Evolutionary conservation across 768 basidiomycete genomes (phyloP).

Genomic region (Amanita rubescens): DNA sequence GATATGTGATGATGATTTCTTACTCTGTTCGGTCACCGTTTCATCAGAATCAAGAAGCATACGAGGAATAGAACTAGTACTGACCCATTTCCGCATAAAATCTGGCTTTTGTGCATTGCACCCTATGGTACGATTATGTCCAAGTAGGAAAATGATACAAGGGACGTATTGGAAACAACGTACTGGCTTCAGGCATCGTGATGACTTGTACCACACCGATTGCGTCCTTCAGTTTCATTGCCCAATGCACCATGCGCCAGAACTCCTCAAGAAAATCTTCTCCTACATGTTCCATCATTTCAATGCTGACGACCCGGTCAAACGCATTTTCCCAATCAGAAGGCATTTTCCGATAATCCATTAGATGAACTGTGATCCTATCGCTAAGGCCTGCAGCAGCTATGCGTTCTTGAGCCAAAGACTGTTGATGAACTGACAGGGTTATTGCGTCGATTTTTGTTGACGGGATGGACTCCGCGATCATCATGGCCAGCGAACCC

Average conservation of each 20-base stretch:
- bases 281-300: conserved; percentile 76
- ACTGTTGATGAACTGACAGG: conserved; percentile 58
- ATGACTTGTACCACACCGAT: conserved; percentile 71
- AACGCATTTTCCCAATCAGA: conserved; percentile 56
- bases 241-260: conserved; percentile 61
- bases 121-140: conserved; percentile 1
- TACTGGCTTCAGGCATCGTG: conserved; percentile 66
- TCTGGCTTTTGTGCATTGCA: conserved; percentile 34
- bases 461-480: conserved; percentile 41
- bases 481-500: conserved; percentile 64
- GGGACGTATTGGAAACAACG: conserved; percentile 22
- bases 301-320: conserved; percentile 65
- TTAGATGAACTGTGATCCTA: conserved; percentile 58
- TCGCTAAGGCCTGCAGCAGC: conserved; percentile 40
- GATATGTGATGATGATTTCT: neutral
- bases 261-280: conserved; percentile 57
- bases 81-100: conserved; percentile 74
- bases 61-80: conserved; percentile 15
- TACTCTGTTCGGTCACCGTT: neutral
- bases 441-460: conserved; percentile 61
- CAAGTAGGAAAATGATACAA: neutral
- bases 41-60: too few species aligned
- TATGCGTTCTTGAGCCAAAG: conserved; percentile 49
- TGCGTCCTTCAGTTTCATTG: conserved; percentile 49
- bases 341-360: conserved; percentile 68